Percentiles rank a stretch among this genome's conserved stretches.
phyloP scores from a whole-genome alignment of 1,284 basidiomycete genomes.

The Peniophora sp. region DNA sequence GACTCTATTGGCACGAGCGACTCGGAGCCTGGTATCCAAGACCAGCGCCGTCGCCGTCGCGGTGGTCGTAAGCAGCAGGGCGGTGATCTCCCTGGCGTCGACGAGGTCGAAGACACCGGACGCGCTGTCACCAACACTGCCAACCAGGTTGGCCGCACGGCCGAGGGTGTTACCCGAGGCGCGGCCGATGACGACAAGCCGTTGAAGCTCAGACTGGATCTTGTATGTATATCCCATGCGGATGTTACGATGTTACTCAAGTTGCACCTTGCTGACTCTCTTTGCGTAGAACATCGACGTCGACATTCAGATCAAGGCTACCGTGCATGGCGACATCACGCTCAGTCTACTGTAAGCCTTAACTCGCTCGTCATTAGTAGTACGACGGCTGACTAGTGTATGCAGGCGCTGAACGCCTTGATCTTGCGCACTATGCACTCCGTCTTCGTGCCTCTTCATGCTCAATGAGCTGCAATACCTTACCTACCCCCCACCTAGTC shows the following conservation, averaged over 20 bases:
- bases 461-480: too few relatives aligned
- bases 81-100: neutral
- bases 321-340: neutral
- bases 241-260: too few relatives aligned
- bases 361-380: neutral
- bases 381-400: too few relatives aligned
- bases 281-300: neutral
- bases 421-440: too few relatives aligned
- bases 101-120: neutral
- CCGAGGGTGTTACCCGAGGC: neutral
- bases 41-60: neutral
- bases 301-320: neutral
- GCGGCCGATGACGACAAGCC: neutral
- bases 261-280: too few relatives aligned
- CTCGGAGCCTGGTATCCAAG: neutral
- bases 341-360: neutral
- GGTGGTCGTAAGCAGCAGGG: neutral
- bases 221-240: too few relatives aligned
- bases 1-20: neutral
- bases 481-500: too few relatives aligned
- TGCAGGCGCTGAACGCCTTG: too few relatives aligned
- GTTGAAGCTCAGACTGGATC: neutral
- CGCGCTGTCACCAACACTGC: neutral
- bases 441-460: too few relatives aligned
- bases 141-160: neutral